phyloP scores from a whole-genome alignment of 140 eudicot species.

The Ambrosia hybrid region DNA sequence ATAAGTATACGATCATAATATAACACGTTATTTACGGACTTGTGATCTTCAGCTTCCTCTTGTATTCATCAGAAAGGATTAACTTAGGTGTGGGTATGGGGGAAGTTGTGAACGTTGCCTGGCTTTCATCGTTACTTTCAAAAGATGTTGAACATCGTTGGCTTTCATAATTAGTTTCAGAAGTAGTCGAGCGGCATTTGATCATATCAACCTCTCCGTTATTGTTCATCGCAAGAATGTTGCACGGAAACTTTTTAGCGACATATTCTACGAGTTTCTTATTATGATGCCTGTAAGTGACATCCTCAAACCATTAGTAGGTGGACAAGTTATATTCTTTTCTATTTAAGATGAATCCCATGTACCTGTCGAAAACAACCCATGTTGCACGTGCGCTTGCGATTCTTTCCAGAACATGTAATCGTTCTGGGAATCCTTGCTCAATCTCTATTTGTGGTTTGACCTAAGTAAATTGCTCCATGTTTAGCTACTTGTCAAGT shows the following conservation, averaged over 20 bases:
- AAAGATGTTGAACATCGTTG: constrained; percentile 12
- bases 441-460: constrained; percentile 48
- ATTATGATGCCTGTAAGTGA: constrained; percentile 49
- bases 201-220: constrained; percentile 52
- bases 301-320: constrained; percentile 7
- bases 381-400: constrained; percentile 45
- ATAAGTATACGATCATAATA: background rate
- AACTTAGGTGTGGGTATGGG: constrained; percentile 31
- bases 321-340: background rate
- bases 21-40: constrained; percentile 12
- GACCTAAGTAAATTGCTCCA: constrained; percentile 32
- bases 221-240: constrained; percentile 57
- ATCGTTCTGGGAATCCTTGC: constrained; percentile 52
- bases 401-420: constrained; percentile 48
- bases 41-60: constrained; percentile 22
- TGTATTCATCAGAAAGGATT: constrained; percentile 35
- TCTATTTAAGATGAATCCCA: background rate
- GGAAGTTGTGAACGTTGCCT: background rate
- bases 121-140: constrained; percentile 27
- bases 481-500: background rate
- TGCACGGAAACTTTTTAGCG: constrained; percentile 57
- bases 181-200: constrained; percentile 29
- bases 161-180: background rate
- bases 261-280: constrained; percentile 50
- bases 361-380: constrained; percentile 68